Evolutionary conservation across 257 asterid genomes (phyloP).

Genomic region (Fraxinus excelsior): DNA sequence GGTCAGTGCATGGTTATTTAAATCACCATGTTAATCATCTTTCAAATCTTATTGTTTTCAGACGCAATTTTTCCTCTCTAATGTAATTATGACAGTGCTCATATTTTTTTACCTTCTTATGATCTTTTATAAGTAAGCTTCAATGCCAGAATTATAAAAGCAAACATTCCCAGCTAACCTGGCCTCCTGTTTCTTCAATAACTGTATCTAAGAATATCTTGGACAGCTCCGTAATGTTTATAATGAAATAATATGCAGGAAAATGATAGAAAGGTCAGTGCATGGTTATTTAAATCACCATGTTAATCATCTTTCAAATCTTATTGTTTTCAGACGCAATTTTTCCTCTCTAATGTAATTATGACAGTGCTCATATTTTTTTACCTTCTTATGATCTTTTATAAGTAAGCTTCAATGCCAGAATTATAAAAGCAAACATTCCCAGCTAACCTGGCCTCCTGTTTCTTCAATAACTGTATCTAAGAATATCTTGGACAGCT

Average conservation of each 20-base stretch:
- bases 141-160: constrained; percentile 19
- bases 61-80: background rate
- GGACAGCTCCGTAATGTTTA: too few species aligned
- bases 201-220: constrained; percentile 85
- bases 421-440: constrained; percentile 20
- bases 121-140: background rate
- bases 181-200: constrained; percentile 73
- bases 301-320: background rate
- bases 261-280: background rate
- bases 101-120: background rate
- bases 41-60: background rate
- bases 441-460: constrained; percentile 64
- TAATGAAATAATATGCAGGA: background rate
- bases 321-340: background rate
- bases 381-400: background rate
- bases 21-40: background rate
- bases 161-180: constrained; percentile 44
- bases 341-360: background rate
- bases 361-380: background rate
- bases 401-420: background rate
- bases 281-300: constrained; percentile 11
- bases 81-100: too few species aligned
- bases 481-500: constrained; percentile 69
- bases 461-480: constrained; percentile 78
- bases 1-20: constrained; percentile 10